These are phyloP conservation scores for Aristolochia californica DNA, from an alignment of 164 flowering plant genomes.

Conservation along the genomic window DNA sequence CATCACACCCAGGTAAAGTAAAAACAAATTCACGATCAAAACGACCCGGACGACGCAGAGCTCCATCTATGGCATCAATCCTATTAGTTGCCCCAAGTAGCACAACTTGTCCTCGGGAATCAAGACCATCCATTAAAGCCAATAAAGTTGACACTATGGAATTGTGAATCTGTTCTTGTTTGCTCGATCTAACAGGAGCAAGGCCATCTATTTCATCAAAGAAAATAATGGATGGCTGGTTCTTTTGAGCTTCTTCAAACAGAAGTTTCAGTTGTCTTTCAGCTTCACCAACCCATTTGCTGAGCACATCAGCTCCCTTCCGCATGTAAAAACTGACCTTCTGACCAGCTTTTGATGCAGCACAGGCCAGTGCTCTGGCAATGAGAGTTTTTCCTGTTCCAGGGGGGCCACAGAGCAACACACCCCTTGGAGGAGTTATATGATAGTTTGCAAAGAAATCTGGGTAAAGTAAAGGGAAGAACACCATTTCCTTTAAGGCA, in stretches of 20 bases:
- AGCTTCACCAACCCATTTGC: conserved; percentile 99
- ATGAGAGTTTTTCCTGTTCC: conserved; percentile 98
- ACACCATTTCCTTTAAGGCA: conserved; percentile 97
- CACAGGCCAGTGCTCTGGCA: conserved; percentile 98
- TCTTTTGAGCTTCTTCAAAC: conserved; percentile 97
- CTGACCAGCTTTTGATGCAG: conserved; percentile 99
- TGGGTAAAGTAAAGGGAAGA: conserved; percentile 92
- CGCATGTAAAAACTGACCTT: conserved; percentile 99
- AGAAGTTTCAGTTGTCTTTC: conserved; percentile 92
- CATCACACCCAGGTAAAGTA: conserved; percentile 94
- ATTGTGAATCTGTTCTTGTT: conserved; percentile 99
- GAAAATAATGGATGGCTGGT: conserved; percentile 97
- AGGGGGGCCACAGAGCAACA: conserved; percentile 96
- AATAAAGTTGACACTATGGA: conserved; percentile 97
- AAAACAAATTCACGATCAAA: conserved; percentile 98
- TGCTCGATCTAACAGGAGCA: conserved; percentile 99
- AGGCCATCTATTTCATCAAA: conserved; percentile 99
- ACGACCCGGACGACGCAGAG: conserved; percentile 96
- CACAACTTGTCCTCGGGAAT: conserved; percentile 99
- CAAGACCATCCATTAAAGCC: conserved; percentile 99
- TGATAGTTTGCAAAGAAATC: conserved; percentile 92
- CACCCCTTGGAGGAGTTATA: conserved; percentile 98
- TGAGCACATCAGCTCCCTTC: conserved; percentile 98
- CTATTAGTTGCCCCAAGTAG: conserved; percentile 98
- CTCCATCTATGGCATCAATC: conserved; percentile 99